These are phyloP conservation scores for Tetrahymena elliotti DNA, from an alignment of 73 alveolate species.

Conservation along the genomic window DNA sequence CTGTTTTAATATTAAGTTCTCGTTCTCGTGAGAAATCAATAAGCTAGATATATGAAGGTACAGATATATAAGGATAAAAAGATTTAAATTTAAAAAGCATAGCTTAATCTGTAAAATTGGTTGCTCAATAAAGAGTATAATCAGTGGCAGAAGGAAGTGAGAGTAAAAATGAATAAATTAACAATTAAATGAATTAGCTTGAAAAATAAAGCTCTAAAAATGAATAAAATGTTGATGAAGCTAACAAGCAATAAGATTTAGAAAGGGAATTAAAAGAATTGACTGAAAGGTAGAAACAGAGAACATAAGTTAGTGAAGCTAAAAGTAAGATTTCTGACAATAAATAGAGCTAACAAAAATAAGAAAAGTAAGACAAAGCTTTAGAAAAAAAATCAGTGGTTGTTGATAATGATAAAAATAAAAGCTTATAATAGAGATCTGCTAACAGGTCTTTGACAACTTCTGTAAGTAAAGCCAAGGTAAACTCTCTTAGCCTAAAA, in stretches of 20 bases:
- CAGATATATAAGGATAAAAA: not conserved
- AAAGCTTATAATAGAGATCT: not conserved
- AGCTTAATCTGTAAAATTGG: not conserved
- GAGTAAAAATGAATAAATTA: not conserved
- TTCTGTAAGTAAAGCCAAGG: not conserved
- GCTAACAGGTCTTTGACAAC: not conserved
- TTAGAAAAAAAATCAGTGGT: not conserved
- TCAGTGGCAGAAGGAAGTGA: not conserved
- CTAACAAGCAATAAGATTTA: not conserved
- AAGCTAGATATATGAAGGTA: not conserved
- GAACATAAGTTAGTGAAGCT: not conserved
- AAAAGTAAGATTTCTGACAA: not conserved
- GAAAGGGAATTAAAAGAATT: not conserved
- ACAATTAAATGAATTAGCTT: too few relatives aligned
- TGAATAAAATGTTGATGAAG: not conserved
- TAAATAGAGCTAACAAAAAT: not conserved
- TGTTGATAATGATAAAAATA: not conserved
- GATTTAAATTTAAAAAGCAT: not conserved
- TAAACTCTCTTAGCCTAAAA: not conserved
- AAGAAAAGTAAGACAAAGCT: not conserved
- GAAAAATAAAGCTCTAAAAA: not conserved
- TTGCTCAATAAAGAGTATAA: not conserved
- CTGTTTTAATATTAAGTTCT: not conserved
- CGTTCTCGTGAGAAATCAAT: not conserved
- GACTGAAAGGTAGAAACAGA: not conserved